Evolutionary conservation across 2,329 filamentous ascomycete species (phyloP).

Genomic region (Penicillium rolfsii): DNA sequence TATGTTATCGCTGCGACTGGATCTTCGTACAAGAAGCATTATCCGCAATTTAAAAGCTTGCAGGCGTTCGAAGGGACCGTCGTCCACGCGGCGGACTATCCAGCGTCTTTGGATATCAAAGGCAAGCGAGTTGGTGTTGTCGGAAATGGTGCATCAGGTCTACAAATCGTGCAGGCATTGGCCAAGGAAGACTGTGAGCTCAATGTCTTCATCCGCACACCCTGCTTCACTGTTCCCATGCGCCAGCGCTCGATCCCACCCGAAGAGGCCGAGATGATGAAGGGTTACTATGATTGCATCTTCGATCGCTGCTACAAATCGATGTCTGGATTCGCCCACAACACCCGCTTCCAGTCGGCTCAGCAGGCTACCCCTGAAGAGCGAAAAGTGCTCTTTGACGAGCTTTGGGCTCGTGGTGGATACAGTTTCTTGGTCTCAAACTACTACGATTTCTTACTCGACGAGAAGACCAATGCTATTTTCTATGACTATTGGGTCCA

Average conservation of each 20-base stretch:
- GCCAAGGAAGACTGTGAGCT: conserved; percentile 24
- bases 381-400: conserved; percentile 54
- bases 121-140: conserved; percentile 24
- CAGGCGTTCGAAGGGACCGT: conserved; percentile 53
- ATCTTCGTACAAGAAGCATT: conserved; percentile 39
- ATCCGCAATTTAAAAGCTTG: conserved; percentile 44
- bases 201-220: conserved; percentile 65
- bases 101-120: conserved; percentile 13
- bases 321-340: conserved; percentile 57
- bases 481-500: conserved; percentile 60
- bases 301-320: conserved; percentile 57
- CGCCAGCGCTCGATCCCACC: conserved; percentile 51
- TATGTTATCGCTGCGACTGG: conserved; percentile 54
- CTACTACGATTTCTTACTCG: conserved; percentile 48
- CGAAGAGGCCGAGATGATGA: conserved; percentile 54
- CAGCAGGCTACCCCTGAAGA: conserved; percentile 57
- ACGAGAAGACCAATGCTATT: conserved; percentile 54
- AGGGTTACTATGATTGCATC: conserved; percentile 53
- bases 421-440: conserved; percentile 57
- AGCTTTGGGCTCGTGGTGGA: conserved; percentile 56
- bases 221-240: conserved; percentile 67
- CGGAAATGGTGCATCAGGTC: conserved; percentile 26
- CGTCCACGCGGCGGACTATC: conserved; percentile 60
- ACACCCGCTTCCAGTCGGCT: conserved; percentile 39
- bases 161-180: conserved; percentile 24